These are phyloP conservation scores for Cytidiella melzeri DNA, from an alignment of 768 basidiomycete genomes.

Conservation along the genomic window DNA sequence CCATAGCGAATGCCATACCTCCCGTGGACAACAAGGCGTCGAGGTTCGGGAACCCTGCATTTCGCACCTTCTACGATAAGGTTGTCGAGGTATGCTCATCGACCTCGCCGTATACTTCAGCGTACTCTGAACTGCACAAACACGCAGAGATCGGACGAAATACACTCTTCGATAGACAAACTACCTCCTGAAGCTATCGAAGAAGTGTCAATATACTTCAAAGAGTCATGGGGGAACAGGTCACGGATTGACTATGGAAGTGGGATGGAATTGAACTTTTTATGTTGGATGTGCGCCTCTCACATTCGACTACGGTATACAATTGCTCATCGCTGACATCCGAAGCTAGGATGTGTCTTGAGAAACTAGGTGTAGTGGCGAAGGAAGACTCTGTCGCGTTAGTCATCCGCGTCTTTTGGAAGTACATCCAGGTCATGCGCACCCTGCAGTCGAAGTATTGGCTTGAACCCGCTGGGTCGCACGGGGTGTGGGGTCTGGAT, in stretches of 20 bases:
- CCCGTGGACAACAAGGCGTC: conserved; percentile 87
- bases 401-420: conserved; percentile 87
- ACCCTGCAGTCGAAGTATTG: conserved; percentile 89
- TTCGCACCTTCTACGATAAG: conserved; percentile 85
- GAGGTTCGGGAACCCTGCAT: conserved; percentile 96
- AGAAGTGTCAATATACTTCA: conserved; percentile 78
- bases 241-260: conserved; percentile 98
- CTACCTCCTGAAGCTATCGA: conserved; percentile 50
- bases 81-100: conserved; percentile 50
- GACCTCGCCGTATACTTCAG: not conserved
- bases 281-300: conserved; percentile 85
- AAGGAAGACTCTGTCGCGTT: conserved; percentile 67
- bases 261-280: conserved; percentile 97
- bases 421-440: conserved; percentile 82
- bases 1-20: conserved; percentile 63
- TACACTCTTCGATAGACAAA: conserved; percentile 56
- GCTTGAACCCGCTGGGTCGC: conserved; percentile 98
- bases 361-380: conserved; percentile 57
- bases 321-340: conserved; percentile 1
- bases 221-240: conserved; percentile 87
- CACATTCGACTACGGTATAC: not conserved
- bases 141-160: conserved; percentile 35
- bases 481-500: conserved; percentile 96
- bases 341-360: conserved; percentile 65
- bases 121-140: not conserved